These are phyloP conservation scores for Yamadazyma dendronema DNA, from an alignment of 1,139 yeast species.

Conservation along the genomic window DNA sequence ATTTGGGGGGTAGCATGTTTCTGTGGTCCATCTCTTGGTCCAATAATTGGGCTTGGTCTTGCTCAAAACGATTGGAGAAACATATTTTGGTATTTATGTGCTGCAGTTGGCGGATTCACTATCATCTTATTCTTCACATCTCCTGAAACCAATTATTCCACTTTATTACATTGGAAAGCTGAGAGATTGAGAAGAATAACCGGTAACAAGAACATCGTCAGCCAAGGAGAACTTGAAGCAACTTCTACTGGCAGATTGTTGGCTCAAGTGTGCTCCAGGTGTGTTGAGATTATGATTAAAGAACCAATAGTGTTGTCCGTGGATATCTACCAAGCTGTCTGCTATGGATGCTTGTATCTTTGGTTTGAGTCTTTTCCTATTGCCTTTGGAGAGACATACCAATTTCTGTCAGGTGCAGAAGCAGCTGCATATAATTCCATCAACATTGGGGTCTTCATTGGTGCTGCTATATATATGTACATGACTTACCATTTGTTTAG, in stretches of 20 bases:
- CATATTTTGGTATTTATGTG: slow-evolving; percentile 43
- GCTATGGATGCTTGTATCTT: slow-evolving; percentile 29
- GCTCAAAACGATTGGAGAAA: slow-evolving; percentile 37
- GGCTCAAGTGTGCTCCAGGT: slow-evolving; percentile 27
- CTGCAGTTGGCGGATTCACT: slow-evolving; percentile 34
- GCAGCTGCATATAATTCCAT: slow-evolving; percentile 43
- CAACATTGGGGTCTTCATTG: slow-evolving; percentile 29
- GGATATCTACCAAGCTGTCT: slow-evolving; percentile 29
- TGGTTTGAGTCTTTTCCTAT: slow-evolving; percentile 39
- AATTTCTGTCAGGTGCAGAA: slow-evolving; percentile 25
- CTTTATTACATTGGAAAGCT: slow-evolving; percentile 49
- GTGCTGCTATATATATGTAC: slow-evolving; percentile 22
- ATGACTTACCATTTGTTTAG: slow-evolving; percentile 20
- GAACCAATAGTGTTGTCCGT: slow-evolving; percentile 36
- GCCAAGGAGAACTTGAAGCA: slow-evolving; percentile 42
- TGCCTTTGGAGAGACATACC: slow-evolving; percentile 22
- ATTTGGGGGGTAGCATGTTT: slow-evolving; percentile 33
- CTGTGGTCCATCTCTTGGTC: slow-evolving; percentile 35
- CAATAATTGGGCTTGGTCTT: slow-evolving; percentile 30
- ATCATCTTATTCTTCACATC: slow-evolving; percentile 32
- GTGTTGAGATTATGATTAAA: slow-evolving; percentile 26
- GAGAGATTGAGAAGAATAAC: slow-evolving; percentile 44
- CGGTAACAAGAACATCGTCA: slow-evolving; percentile 37
- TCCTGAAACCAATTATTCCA: slow-evolving; percentile 53
- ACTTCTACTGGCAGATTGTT: slow-evolving; percentile 23